Percentiles rank a stretch among this genome's conserved stretches.
These are phyloP conservation scores for Stemphylium beticola DNA, from an alignment of 2,329 filamentous ascomycete species.

Conservation along the genomic window DNA sequence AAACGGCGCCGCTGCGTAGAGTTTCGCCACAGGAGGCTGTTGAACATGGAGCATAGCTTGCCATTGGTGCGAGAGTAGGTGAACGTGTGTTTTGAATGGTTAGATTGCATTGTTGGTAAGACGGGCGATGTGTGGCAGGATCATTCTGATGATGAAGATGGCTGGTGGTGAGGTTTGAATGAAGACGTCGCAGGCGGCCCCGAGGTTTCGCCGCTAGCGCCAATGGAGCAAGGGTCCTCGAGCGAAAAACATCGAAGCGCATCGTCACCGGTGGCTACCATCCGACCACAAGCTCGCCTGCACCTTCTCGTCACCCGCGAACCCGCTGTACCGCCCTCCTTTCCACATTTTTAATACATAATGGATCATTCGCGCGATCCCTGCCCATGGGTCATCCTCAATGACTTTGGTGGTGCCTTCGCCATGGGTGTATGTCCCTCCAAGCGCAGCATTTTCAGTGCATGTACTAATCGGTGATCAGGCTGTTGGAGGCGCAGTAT, in stretches of 20 bases:
- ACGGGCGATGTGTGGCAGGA: too few relatives aligned
- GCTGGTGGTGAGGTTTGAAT: neutral
- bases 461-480: slow-evolving; percentile 23
- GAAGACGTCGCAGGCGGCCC: slow-evolving; percentile 7
- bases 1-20: too few relatives aligned
- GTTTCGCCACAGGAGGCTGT: too few relatives aligned
- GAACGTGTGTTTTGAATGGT: too few relatives aligned
- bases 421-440: slow-evolving; percentile 81
- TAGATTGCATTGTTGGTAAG: too few relatives aligned
- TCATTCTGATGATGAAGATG: neutral
- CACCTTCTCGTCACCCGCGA: slow-evolving; percentile 20
- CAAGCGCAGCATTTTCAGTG: neutral
- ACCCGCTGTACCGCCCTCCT: neutral
- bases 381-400: slow-evolving; percentile 94
- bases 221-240: slow-evolving; percentile 15
- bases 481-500: slow-evolving; percentile 65
- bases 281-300: slow-evolving; percentile 18
- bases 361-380: slow-evolving; percentile 98
- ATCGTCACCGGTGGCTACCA: slow-evolving; percentile 30
- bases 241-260: slow-evolving; percentile 40
- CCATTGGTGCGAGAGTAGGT: neutral
- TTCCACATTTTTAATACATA: slow-evolving; percentile 14
- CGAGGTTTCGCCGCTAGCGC: slow-evolving; percentile 30
- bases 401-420: slow-evolving; percentile 97
- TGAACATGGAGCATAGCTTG: too few relatives aligned